A percentile compares a stretch with the other conserved stretches of the same genome.
phyloP scores from a whole-genome alignment of 805 yeast genomes.

The Kazachstania bromeliacearum region DNA sequence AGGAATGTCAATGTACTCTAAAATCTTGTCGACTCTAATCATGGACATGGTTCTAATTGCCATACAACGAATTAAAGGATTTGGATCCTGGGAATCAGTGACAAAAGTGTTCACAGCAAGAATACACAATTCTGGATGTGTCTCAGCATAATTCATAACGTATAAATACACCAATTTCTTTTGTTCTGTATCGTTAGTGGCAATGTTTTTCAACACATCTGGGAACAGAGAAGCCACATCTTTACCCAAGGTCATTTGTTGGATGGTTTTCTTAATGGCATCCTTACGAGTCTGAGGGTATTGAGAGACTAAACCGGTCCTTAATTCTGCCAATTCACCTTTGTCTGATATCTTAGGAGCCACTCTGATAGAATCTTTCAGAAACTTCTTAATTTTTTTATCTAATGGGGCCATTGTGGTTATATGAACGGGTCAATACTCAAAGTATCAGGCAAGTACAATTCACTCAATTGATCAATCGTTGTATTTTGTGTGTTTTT shows the following conservation, averaged over 20 bases:
- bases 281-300: conserved; percentile 92
- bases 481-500: no score
- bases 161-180: conserved; percentile 91
- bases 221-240: conserved; percentile 94
- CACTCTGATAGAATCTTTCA: conserved; percentile 28
- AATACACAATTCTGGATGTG: conserved; percentile 91
- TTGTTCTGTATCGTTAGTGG: conserved; percentile 93
- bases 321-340: conserved; percentile 84
- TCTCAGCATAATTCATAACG: conserved; percentile 93
- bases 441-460: no score
- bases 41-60: conserved; percentile 99
- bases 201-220: conserved; percentile 90
- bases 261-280: conserved; percentile 92
- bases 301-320: conserved; percentile 86
- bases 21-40: conserved; percentile 89
- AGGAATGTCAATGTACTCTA: conserved; percentile 89
- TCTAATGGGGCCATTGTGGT: conserved; percentile 31
- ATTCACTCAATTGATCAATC: no score
- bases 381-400: conserved; percentile 28
- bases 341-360: conserved; percentile 32
- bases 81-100: conserved; percentile 88
- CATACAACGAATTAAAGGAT: conserved; percentile 89
- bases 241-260: conserved; percentile 96
- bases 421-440: no score
- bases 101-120: conserved; percentile 96